These are phyloP conservation scores for Brettanomyces sp. DNA, from an alignment of 805 yeast species.

Conservation along the genomic window DNA sequence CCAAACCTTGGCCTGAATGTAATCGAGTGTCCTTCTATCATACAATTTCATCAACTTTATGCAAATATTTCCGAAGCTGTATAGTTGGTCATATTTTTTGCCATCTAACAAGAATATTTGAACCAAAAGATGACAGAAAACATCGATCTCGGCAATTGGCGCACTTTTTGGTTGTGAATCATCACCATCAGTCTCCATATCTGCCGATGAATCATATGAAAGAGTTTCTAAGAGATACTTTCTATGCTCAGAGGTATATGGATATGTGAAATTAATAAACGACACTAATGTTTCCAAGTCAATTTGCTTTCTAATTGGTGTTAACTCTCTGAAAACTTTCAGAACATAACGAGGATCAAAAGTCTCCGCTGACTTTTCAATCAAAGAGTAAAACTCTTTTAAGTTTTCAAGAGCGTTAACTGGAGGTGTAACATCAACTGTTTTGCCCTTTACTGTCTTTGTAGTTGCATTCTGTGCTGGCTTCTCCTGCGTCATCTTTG, in stretches of 20 bases:
- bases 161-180: constrained; percentile 11
- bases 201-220: constrained; percentile 25
- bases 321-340: constrained; percentile 77
- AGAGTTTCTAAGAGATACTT: constrained; percentile 29
- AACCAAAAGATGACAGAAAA: constrained; percentile 68
- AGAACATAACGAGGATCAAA: constrained; percentile 84
- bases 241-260: constrained; percentile 33
- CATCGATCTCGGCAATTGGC: constrained; percentile 61
- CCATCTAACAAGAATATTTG: constrained; percentile 70
- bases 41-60: constrained; percentile 49
- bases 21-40: constrained; percentile 78
- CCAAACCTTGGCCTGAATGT: constrained; percentile 86
- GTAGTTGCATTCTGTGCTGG: constrained; percentile 2
- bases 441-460: background rate
- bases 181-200: constrained; percentile 25
- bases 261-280: constrained; percentile 49
- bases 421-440: background rate
- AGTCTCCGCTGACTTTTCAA: constrained; percentile 31
- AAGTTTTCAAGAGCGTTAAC: background rate
- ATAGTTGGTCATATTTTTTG: constrained; percentile 38
- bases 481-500: constrained; percentile 4
- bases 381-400: constrained; percentile 13
- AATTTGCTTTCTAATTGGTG: constrained; percentile 60
- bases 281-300: constrained; percentile 43
- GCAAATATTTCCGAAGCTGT: constrained; percentile 43